Evolutionary conservation across 768 basidiomycete species (phyloP).

Genomic region (Dentipellis sp.): DNA sequence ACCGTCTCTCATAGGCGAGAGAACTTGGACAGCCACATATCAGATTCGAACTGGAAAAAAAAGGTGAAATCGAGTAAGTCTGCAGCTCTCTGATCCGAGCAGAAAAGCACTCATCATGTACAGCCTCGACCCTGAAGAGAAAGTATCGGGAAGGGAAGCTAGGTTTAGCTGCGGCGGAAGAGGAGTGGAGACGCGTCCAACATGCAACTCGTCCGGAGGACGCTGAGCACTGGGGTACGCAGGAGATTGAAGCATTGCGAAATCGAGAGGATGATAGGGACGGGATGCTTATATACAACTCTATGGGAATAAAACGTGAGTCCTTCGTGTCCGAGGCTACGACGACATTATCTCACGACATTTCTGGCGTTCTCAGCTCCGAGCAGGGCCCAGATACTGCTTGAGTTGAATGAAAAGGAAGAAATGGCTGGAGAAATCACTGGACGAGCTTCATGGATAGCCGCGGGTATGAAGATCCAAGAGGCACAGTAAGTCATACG

Average conservation of each 20-base stretch:
- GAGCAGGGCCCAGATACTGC: background rate
- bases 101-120: background rate
- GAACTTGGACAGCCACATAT: background rate
- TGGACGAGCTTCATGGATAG: no score
- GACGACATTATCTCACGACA: no score
- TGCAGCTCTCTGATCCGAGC: background rate
- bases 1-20: background rate
- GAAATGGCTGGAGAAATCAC: background rate
- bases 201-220: background rate
- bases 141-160: background rate
- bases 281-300: background rate
- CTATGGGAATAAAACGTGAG: background rate
- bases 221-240: background rate
- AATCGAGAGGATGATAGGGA: background rate
- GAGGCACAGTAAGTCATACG: conserved; percentile 1
- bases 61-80: background rate
- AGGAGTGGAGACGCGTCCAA: background rate
- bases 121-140: background rate
- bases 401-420: background rate
- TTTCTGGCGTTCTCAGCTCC: background rate
- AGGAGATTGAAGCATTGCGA: background rate
- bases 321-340: background rate
- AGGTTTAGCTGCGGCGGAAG: background rate
- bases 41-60: conserved; percentile 3
- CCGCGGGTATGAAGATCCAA: background rate